Evolutionary conservation across 75 land plant genomes (phyloP).

Genomic region (Picea glauca): DNA sequence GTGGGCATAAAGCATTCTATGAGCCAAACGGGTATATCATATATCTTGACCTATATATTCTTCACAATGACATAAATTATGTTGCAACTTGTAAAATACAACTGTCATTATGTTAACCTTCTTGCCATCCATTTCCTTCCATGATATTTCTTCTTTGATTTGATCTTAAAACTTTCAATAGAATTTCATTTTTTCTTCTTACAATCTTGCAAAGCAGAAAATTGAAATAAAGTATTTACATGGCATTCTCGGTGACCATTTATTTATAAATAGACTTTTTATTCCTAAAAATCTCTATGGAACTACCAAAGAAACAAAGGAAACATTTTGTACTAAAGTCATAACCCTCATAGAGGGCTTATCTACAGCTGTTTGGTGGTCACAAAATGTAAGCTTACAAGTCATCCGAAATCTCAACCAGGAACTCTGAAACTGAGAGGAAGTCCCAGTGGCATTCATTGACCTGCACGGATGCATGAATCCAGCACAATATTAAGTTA

Average conservation of each 20-base stretch:
- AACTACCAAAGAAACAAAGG: background rate
- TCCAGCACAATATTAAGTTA: background rate
- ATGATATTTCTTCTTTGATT: no score
- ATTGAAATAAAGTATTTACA: no score
- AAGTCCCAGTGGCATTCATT: constrained; percentile 82
- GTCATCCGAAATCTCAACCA: constrained; percentile 94
- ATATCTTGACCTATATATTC: no score
- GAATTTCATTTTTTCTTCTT: background rate
- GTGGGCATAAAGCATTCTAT: no score
- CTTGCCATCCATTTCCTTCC: no score
- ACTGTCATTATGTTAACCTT: no score
- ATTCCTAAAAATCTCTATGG: background rate
- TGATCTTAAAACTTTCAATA: background rate
- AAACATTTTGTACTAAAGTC: background rate
- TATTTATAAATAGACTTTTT: no score
- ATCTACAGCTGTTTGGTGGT: background rate
- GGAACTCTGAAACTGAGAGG: constrained; percentile 73
- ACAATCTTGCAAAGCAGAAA: no score
- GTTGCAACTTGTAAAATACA: no score
- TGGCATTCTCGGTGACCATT: no score
- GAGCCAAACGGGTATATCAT: no score
- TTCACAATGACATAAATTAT: no score
- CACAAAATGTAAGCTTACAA: constrained; percentile 46
- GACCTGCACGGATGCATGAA: constrained; percentile 38
- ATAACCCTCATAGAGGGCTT: background rate